Conservation (phyloP, 257 asterid species). For the Solanum bukasovii region DNA sequence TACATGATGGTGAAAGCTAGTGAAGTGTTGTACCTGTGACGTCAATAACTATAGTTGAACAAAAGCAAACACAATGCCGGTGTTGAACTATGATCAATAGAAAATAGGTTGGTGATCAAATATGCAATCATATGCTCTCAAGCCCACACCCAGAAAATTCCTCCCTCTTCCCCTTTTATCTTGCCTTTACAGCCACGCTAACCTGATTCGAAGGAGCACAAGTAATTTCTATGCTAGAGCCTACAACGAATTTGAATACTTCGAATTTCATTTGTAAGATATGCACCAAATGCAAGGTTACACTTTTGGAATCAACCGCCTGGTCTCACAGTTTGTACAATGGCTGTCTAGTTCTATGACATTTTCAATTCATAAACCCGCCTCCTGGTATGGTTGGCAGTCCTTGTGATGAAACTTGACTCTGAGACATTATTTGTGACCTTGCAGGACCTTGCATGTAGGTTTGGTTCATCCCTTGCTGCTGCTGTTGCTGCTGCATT, state of each 20-base stretch:
- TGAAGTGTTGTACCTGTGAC: neutral
- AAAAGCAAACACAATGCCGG: neutral
- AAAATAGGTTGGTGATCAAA: neutral
- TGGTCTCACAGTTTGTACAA: neutral
- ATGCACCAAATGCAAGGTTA: neutral
- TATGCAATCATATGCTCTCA: neutral
- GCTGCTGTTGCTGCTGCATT: neutral
- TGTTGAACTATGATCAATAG: neutral
- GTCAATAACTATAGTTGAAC: neutral
- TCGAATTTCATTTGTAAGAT: neutral
- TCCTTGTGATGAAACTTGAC: slow-evolving; percentile 80
- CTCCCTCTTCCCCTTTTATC: neutral
- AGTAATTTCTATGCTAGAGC: neutral
- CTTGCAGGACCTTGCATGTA: slow-evolving; percentile 5
- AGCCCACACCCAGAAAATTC: neutral
- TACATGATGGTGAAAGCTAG: neutral
- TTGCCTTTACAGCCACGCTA: neutral
- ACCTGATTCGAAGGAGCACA: neutral
- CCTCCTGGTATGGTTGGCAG: slow-evolving; percentile 56
- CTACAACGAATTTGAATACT: neutral
- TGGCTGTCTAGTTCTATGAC: neutral
- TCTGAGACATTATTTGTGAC: slow-evolving; percentile 52
- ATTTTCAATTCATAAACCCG: slow-evolving; percentile 42
- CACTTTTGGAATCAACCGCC: neutral
- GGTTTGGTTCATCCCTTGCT: slow-evolving; percentile 42